These are phyloP conservation scores for Zymoseptoria passerinii DNA, from an alignment of 2,329 filamentous ascomycete genomes.

Conservation along the genomic window DNA sequence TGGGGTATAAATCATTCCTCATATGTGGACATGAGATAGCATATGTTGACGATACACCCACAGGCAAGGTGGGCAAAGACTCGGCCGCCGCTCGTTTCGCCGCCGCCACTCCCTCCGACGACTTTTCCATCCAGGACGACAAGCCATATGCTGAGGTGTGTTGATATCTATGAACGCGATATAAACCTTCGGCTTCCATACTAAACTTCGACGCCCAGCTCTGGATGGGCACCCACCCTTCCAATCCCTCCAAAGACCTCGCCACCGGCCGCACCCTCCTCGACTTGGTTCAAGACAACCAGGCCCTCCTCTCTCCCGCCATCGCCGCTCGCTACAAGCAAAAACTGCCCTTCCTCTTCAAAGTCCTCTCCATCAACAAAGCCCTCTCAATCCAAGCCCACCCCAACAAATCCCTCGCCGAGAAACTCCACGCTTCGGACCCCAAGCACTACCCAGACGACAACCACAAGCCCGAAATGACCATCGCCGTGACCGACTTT, in stretches of 20 bases:
- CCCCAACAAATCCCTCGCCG: conserved; percentile 62
- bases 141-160: conserved; percentile 83
- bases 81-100: conserved; percentile 88
- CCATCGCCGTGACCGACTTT: conserved; percentile 92
- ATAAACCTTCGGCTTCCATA: neutral
- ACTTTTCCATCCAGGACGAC: conserved; percentile 70
- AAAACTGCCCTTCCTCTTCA: conserved; percentile 93
- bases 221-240: conserved; percentile 99
- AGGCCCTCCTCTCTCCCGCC: conserved; percentile 66
- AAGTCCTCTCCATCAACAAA: conserved; percentile 92
- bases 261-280: conserved; percentile 75
- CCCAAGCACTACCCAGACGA: conserved; percentile 96
- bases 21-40: neutral
- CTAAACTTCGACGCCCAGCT: conserved; percentile 48
- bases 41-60: conserved; percentile 1
- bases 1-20: conserved; percentile 61
- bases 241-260: conserved; percentile 85
- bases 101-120: conserved; percentile 67
- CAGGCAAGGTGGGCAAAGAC: conserved; percentile 75
- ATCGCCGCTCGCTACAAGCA: conserved; percentile 67
- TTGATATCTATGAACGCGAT: conserved; percentile 32
- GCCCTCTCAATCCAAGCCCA: conserved; percentile 96
- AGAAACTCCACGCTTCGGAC: conserved; percentile 75
- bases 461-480: conserved; percentile 99
- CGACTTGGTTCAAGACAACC: conserved; percentile 80